Evolutionary conservation across 441 rosid genomes (phyloP), one percentile per base, ranked within the genome.

Genomic region (Mallotus repandus): DNA sequence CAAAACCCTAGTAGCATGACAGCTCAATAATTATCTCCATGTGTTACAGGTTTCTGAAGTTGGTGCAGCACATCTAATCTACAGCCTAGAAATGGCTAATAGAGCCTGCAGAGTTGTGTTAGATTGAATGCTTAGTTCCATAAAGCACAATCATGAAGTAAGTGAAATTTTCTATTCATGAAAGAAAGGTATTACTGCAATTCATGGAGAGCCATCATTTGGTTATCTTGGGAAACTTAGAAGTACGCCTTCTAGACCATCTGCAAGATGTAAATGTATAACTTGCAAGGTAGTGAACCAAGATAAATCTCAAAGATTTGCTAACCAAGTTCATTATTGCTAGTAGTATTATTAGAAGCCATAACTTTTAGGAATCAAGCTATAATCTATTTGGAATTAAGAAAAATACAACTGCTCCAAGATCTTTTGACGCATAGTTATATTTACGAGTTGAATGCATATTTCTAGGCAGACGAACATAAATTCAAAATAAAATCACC

Each of bases 71-170:
- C 71, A 71, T 32, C 64, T 56, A 55, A 71, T 71, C 52, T 16
- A 62, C 66, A 57, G 74, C 74, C 62, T 63, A 50, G 48, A 64
- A 53, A 63, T 59, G 49, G 61, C 68, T 69, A 35, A 62, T 56
- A 68, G 59, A 77, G 67, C 81, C 75, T 25, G 77, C 71, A 70
- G 55, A 32, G 16, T 29, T 63, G 56, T 62, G 45, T 74, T 74
- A 41, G 32, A 59, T 65, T 66, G 49, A 70, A 66, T 61, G 58
- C 43, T 69, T 58, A 74, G 68, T 69, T 74, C 56, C 68, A 50
- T 25, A n/a, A 65, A 64, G 68, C 58, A 65, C 45, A n/a, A 50
- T 29, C 52, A 22, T 56, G 22, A 5, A 56, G 57, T 63, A 41
- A 25, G 60, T 18, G 15, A 57, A 72, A 59, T 60, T 70, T 63